phyloP scores from a whole-genome alignment of 495 filamentous ascomycete genomes.

The Lophium mytilinum region DNA sequence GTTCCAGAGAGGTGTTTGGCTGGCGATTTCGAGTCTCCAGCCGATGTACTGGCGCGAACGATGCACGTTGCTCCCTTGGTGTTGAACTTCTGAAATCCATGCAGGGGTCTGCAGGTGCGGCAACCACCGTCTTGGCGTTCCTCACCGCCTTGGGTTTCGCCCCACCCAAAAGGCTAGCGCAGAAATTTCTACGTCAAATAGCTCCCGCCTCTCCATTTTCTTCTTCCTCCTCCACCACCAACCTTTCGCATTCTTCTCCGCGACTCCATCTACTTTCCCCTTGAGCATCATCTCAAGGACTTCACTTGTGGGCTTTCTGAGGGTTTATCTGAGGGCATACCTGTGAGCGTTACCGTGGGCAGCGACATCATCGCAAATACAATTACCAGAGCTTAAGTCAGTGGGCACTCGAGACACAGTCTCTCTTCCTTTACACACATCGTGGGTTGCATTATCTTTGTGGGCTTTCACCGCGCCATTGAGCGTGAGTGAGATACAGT shows the following conservation, averaged over 20 bases:
- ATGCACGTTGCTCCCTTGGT: no score
- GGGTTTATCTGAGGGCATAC: slow-evolving; percentile 21
- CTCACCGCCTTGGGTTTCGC: no score
- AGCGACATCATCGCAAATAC: not conserved
- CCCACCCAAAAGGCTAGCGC: not conserved
- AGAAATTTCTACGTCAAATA: slow-evolving; percentile 3
- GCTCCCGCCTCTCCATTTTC: slow-evolving; percentile 3
- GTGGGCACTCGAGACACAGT: slow-evolving; percentile 22
- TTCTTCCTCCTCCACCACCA: not conserved
- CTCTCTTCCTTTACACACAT: slow-evolving; percentile 23
- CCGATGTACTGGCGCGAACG: no score
- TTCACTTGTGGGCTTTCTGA: slow-evolving; percentile 17
- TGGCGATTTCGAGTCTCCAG: no score
- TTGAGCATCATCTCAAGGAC: slow-evolving; percentile 1
- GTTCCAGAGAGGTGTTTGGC: no score
- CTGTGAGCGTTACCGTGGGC: slow-evolving; percentile 1
- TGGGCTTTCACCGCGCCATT: slow-evolving; percentile 11
- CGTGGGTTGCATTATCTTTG: slow-evolving; percentile 2
- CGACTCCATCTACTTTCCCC: no score
- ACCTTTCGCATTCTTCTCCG: not conserved
- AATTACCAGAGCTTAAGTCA: slow-evolving; percentile 24
- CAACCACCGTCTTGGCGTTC: no score
- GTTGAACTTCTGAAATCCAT: no score
- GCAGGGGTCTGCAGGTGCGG: no score
- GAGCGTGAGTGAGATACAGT: slow-evolving; percentile 14